Conservation (phyloP, 2,329 filamentous ascomycete species). For the Neophaeococcomyces aloes region DNA sequence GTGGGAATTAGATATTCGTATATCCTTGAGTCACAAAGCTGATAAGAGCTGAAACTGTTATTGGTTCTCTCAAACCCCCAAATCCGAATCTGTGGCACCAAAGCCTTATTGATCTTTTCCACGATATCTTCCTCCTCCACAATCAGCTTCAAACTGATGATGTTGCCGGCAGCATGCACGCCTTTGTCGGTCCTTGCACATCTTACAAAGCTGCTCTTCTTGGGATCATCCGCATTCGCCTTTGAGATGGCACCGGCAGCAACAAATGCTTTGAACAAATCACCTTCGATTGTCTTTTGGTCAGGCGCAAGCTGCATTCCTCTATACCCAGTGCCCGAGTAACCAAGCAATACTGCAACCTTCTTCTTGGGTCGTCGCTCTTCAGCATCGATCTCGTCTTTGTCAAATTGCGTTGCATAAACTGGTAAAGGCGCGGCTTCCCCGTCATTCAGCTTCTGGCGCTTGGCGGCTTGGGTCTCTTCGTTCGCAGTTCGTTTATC, state of each 20-base stretch:
- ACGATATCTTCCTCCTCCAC: slow-evolving; percentile 83
- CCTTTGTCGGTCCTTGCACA: slow-evolving; percentile 97
- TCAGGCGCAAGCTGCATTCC: slow-evolving; percentile 74
- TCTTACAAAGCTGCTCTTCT: slow-evolving; percentile 86
- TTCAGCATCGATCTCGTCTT: slow-evolving; percentile 81
- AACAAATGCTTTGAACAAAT: slow-evolving; percentile 86
- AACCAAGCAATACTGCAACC: slow-evolving; percentile 89
- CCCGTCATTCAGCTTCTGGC: slow-evolving; percentile 41
- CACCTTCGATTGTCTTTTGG: slow-evolving; percentile 88
- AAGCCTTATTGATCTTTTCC: slow-evolving; percentile 75
- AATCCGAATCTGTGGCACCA: slow-evolving; percentile 81
- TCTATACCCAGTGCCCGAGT: slow-evolving; percentile 91
- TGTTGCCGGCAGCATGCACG: slow-evolving; percentile 89
- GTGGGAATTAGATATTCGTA: slow-evolving; percentile 97
- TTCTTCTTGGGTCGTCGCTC: slow-evolving; percentile 86
- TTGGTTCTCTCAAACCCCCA: slow-evolving; percentile 89
- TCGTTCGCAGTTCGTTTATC: slow-evolving; percentile 44
- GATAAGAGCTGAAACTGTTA: slow-evolving; percentile 88
- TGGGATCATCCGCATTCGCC: slow-evolving; percentile 90
- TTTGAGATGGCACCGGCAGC: slow-evolving; percentile 89
- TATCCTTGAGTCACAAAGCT: slow-evolving; percentile 86
- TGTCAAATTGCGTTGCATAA: slow-evolving; percentile 50
- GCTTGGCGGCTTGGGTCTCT: slow-evolving; percentile 44
- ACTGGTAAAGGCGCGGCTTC: slow-evolving; percentile 35
- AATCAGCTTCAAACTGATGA: slow-evolving; percentile 91